Percentiles rank a stretch among this genome's conserved stretches.
Evolutionary conservation across 768 basidiomycete genomes (phyloP).

Genomic region (Pulveroboletus ravenelii): DNA sequence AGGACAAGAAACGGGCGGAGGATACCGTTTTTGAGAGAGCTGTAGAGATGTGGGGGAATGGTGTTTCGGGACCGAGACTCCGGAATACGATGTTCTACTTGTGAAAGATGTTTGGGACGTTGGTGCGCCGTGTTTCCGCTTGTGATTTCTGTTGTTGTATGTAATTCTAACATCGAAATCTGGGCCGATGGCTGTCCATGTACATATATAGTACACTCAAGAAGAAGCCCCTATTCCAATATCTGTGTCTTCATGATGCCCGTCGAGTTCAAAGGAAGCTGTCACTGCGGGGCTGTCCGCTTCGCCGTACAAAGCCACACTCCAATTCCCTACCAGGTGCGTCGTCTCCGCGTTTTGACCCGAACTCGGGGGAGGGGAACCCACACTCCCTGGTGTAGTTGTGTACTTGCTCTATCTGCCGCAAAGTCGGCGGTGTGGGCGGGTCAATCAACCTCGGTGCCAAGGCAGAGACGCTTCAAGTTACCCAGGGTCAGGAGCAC

Average conservation of each 20-base stretch:
- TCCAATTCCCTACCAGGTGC: conserved; percentile 59
- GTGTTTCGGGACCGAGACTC: conserved; percentile 44
- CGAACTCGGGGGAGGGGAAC: not conserved
- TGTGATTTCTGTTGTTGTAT: not conserved
- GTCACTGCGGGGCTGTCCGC: conserved; percentile 33
- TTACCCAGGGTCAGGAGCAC: conserved; percentile 49
- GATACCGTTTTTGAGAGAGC: conserved; percentile 51
- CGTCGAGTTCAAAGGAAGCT: conserved; percentile 41
- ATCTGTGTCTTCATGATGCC: conserved; percentile 36
- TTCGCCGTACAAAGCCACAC: conserved; percentile 44
- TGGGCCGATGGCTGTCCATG: not conserved
- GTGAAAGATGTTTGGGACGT: not conserved
- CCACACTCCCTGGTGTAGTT: conserved; percentile 32
- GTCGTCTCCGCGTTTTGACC: not conserved
- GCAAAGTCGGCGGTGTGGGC: conserved; percentile 62
- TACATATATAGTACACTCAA: not conserved
- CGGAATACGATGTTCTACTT: conserved; percentile 75
- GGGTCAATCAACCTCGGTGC: conserved; percentile 67
- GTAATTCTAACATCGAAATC: not conserved
- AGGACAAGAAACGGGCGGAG: conserved; percentile 37
- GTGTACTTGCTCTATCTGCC: conserved; percentile 65
- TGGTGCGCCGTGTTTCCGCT: not conserved
- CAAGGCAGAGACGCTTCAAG: conserved; percentile 43
- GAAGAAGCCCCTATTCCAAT: not conserved
- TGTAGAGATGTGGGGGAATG: conserved; percentile 47